phyloP scores from a whole-genome alignment of 805 yeast species.

The Lipomyces oligophaga region DNA sequence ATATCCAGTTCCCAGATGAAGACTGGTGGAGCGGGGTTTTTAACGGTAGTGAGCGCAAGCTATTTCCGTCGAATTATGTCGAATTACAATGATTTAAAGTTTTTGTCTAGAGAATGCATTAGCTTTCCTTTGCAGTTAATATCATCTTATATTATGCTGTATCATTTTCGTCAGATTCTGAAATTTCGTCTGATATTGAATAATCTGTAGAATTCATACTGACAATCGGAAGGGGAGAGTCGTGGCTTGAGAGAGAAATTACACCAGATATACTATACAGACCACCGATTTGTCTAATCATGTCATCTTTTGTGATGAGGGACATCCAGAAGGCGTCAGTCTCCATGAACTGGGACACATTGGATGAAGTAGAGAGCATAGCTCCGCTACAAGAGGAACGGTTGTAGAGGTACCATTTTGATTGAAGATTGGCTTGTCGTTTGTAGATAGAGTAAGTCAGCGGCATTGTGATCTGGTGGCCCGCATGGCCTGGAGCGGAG shows the following conservation, averaged over 20 bases:
- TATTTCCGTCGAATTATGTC: slow-evolving; percentile 92
- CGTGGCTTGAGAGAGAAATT: no score
- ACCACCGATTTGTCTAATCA: slow-evolving; percentile 19
- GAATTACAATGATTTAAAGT: slow-evolving; percentile 4
- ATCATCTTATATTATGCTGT: not conserved
- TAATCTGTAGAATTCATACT: not conserved
- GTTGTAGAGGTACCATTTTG: not conserved
- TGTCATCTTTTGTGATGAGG: slow-evolving; percentile 7
- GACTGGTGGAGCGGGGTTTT: slow-evolving; percentile 96
- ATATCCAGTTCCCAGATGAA: slow-evolving; percentile 84
- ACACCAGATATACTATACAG: slow-evolving; percentile 9
- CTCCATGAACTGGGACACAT: slow-evolving; percentile 10
- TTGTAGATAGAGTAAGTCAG: slow-evolving; percentile 11
- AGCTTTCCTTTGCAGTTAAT: not conserved
- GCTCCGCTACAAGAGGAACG: no score
- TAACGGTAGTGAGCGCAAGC: slow-evolving; percentile 71
- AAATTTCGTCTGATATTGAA: no score
- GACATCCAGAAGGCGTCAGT: slow-evolving; percentile 15
- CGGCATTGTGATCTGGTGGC: slow-evolving; percentile 6
- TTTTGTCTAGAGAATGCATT: not conserved
- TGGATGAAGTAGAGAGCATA: no score
- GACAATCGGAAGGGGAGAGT: not conserved
- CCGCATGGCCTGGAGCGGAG: not conserved
- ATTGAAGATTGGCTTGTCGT: slow-evolving; percentile 2
- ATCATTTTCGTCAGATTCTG: not conserved